Evolutionary conservation across 1,284 basidiomycete genomes (phyloP), one percentile per base, ranked within the genome.

Genomic region (Moesziomyces parantarcticus): DNA sequence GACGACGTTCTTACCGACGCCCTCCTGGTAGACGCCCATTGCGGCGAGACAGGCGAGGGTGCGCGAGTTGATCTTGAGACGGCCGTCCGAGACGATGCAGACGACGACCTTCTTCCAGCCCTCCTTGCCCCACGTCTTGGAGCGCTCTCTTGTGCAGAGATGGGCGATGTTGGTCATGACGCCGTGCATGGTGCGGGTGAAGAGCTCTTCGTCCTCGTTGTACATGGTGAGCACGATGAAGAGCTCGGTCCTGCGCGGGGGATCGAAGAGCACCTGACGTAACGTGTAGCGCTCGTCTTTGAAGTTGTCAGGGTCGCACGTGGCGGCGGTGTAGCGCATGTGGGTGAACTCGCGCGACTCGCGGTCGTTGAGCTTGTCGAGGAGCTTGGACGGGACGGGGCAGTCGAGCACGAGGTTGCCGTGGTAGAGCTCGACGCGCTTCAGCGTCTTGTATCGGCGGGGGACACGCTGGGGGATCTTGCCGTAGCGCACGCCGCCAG

Each of bases 121-220:
- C 0, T 97, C 93, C 82, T 92, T 91, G 1, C 94, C 94, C 95
- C 95, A 97, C 1, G 91, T 97, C 87, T 92, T 93, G 76, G 90
- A 92, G 56, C 92, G 85, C 45, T 91, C 90, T 21, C 93, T 87
- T 74, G 90, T 91, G 83, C 92, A 94, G 64, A 95, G 84, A 52
- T 97, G 85, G 14, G 85, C 79, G 46, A 83, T 81, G 60, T 83
- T 83, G 51, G 66, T 78, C 80, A 83, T 78, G 50, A 83, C 80
- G 41, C 81, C 81, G 53, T 83, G 81, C 72, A 83, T 65, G 50
- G 81, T 82, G 32, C 80, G 70, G 20, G 73, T 76, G 36, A 83
- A 83, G 34, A 82, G 66, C 52, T 65, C 51, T 29, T 74, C 74
- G 52, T 76, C 72, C 46, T 76, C 76, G 51, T 82, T 81, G 73